phyloP scores from a whole-genome alignment of 768 basidiomycete species.

The Dioszegia hungarica region DNA sequence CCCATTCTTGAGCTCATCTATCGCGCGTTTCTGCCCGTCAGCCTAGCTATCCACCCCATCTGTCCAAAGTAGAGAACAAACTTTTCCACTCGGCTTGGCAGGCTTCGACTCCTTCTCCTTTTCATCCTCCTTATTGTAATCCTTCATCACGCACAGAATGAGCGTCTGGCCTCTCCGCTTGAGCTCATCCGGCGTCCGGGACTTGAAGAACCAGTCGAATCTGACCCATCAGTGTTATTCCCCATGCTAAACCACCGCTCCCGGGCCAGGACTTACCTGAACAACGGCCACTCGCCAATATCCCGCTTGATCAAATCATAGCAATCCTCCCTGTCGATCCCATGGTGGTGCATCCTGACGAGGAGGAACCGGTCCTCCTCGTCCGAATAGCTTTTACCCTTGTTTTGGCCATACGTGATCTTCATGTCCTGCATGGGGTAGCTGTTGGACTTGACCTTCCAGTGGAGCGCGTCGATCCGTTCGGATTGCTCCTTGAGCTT shows the following conservation, averaged over 20 bases:
- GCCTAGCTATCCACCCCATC: background rate
- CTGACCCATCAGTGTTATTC: slow-evolving; percentile 25
- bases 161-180: slow-evolving; percentile 82
- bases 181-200: slow-evolving; percentile 80
- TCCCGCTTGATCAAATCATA: slow-evolving; percentile 95
- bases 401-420: slow-evolving; percentile 84
- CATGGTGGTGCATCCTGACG: slow-evolving; percentile 82
- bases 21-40: slow-evolving; percentile 19
- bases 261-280: slow-evolving; percentile 60
- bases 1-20: slow-evolving; percentile 26
- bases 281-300: slow-evolving; percentile 92
- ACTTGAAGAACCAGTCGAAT: slow-evolving; percentile 98
- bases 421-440: slow-evolving; percentile 97
- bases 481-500: slow-evolving; percentile 75
- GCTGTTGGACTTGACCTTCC: slow-evolving; percentile 74
- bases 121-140: slow-evolving; percentile 59
- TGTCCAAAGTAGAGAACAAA: slow-evolving; percentile 12
- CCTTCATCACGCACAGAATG: slow-evolving; percentile 86
- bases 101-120: slow-evolving; percentile 58
- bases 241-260: too few species aligned
- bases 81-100: slow-evolving; percentile 40
- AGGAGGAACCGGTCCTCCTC: slow-evolving; percentile 96
- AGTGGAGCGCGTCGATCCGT: slow-evolving; percentile 64
- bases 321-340: slow-evolving; percentile 73
- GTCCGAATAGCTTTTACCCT: slow-evolving; percentile 93